Evolutionary conservation across 495 filamentous ascomycete genomes (phyloP), one percentile per base, ranked within the genome.

Genomic region (Trichoderma virens): DNA sequence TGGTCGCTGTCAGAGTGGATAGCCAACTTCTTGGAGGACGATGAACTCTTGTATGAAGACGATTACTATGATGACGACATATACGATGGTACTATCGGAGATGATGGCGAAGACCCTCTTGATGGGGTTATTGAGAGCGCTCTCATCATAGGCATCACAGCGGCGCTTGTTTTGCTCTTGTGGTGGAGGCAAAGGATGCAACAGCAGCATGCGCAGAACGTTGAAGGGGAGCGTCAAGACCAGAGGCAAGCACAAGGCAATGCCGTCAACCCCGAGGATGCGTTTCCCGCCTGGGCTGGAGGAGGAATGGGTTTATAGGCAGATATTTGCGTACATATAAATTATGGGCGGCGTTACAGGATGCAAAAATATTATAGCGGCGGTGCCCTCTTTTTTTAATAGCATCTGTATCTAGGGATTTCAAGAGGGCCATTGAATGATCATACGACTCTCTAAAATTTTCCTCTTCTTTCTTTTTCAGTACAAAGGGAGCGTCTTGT

Each of bases 1-100:
- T 88, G 89, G 75, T 92, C 90, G 0, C 79, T 95, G 43, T 80
- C 78, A 59, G 91, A 96, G 73, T 96, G 91, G 92, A 81, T 96
- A 66, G 78, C 82, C 14, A 87, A 91, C 64, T 96, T 96, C 71
- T 78, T 96, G 30, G 89, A 92, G 51, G 90, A 92, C 62, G 81
- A 85, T 43, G 79, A 83, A 61, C 86, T 88, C 71, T 79, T 79
- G 25, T 82, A 84, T 13, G 39, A 41, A 4, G 35, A 62, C 7
- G 84, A 81, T 23, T 77, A 82, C 0, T 84, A 85, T 51, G 85
- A 86, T 41, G 82, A 85, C 56, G 72, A 80, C 47, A n/a, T n/a
- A n/a, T 74, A 83, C 60, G 83, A 85, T 41, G 81, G 87, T 35
- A 81, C 73, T 66, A 82, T 82, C 70, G 79, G 82, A 23, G 81